Base-by-base conservation (phyloP, 1,139 yeast genomes). In the Wickerhamiella pararugosa region DNA sequence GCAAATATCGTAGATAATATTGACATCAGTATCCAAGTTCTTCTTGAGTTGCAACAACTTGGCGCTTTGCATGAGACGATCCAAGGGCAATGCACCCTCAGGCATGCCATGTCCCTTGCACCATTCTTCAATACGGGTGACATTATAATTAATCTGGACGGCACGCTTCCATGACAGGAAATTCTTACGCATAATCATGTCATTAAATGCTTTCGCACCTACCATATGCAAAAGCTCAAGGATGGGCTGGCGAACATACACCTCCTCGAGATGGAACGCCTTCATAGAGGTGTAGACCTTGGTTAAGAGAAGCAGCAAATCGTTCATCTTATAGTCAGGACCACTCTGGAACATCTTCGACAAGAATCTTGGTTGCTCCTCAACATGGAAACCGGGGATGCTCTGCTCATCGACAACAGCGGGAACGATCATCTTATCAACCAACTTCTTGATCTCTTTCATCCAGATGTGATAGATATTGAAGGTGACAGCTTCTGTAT, bases 121-220 rank as follows among this genome's bases (percentile, higher is more conserved):
- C 98, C 98, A 92, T 65, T 92, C 99, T 62, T 87, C 97, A 54
- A 92, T 71, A 56, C 98, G 75, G 5, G 98, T 90, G 43, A 87
- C 92, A 61, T 92, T 92, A 66, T 92, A 92, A 60, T 87, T 90
- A 64, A 92, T 76, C 64, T 92, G 98, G 52, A 92, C 71, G 43
- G 98, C 98, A 58, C 98, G 79, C 68, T 90, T 90, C 98, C 98
- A 92, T 9, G 95, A 80, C 58, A 90, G 69, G 64, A 87, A 92
- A 63, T 80, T 81, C 61, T 96, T 76, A 66, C 95, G 78, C 94
- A 90, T 82, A 44, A 92, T 76, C 63, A 92, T 69, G 59, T 92
- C 98, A 59, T 92, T 92, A 71, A 92, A 92, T 64, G 97, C 86
- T 52, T 78, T 75, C 15, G 94, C 94, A 61, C 93, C 96, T 45